phyloP scores from a whole-genome alignment of 2,329 filamentous ascomycete genomes.

The Waltergamsia citrina region DNA sequence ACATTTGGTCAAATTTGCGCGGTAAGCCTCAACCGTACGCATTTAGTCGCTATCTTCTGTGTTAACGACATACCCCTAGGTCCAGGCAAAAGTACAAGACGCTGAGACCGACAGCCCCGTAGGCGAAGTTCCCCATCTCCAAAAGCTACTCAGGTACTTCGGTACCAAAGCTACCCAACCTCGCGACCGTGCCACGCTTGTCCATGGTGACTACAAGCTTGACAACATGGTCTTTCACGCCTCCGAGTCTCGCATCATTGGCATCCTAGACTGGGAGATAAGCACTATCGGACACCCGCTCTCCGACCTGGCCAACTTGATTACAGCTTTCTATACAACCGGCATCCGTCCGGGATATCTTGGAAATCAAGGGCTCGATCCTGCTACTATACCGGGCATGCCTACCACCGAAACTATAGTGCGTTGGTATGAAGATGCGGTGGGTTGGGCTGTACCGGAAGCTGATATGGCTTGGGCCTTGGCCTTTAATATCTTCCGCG shows the following conservation, averaged over 20 bases:
- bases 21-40: neutral
- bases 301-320: conserved; percentile 70
- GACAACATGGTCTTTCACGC: conserved; percentile 75
- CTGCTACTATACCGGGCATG: conserved; percentile 1
- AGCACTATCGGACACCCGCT: conserved; percentile 83
- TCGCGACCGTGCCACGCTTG: conserved; percentile 58
- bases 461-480: conserved; percentile 2
- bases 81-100: conserved; percentile 62
- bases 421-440: conserved; percentile 2
- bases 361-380: neutral
- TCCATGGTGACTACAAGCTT: conserved; percentile 87
- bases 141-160: conserved; percentile 71
- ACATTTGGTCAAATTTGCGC: conserved; percentile 60
- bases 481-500: conserved; percentile 1
- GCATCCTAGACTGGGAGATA: conserved; percentile 92
- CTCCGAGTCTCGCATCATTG: conserved; percentile 71
- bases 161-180: conserved; percentile 59
- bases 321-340: conserved; percentile 10
- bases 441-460: conserved; percentile 1
- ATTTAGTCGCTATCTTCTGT: neutral
- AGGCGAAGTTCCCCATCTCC: conserved; percentile 68
- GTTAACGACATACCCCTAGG: conserved; percentile 27
- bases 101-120: conserved; percentile 62
- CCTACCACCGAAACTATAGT: conserved; percentile 1
- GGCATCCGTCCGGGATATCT: neutral